Evolutionary conservation across 257 asterid species (phyloP), one percentile per base, ranked within the genome.

Genomic region (Fraxinus quadrangulata): DNA sequence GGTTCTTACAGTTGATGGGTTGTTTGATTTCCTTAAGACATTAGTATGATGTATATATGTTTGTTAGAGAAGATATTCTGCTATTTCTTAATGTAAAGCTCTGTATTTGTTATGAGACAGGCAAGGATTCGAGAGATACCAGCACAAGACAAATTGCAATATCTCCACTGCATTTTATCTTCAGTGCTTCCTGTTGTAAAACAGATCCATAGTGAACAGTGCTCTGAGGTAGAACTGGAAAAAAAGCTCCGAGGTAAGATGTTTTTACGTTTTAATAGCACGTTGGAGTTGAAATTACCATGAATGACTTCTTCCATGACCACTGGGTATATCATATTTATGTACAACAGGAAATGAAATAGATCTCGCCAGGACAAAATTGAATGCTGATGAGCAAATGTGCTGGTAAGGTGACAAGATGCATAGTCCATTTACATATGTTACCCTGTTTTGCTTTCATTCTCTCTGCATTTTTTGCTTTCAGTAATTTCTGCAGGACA

Each of bases 311-410:
- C 49, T 74, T 37, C 66, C 81, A 73, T 65, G 67, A 71, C 33
- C 69, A 68, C 26, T 54, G 79, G 71, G 73, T 80, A 72, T 63
- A 39, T 82, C 26, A 56, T 69, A 34, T 72, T 9, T 45, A 10
- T 87, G 26, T 84, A 37, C 77, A 83, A 59, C 92, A 96, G 99
- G 97, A 92, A 90, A 87, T 72, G 89, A 84, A 75, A 85, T 90
- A 76, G 98, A 96, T 81, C 97, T 96, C 21, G 83, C 89, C 79
- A 88, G 99, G 91, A 88, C 96, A 65, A 96, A 89, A 84, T 84
- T 96, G 86, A 89, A 88, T 75, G 94, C 99, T 30, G 99, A 96
- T 85, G 99, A 96, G 87, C 99, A 96, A 89, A 93, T 96, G 99
- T 93, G 98, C 85, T 96, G 99, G 99, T 96, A 89, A 80, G 85